Evolutionary conservation across 2,329 filamentous ascomycete genomes (phyloP), one percentile per base, ranked within the genome.

Genomic region (Nigrospora osmanthi): DNA sequence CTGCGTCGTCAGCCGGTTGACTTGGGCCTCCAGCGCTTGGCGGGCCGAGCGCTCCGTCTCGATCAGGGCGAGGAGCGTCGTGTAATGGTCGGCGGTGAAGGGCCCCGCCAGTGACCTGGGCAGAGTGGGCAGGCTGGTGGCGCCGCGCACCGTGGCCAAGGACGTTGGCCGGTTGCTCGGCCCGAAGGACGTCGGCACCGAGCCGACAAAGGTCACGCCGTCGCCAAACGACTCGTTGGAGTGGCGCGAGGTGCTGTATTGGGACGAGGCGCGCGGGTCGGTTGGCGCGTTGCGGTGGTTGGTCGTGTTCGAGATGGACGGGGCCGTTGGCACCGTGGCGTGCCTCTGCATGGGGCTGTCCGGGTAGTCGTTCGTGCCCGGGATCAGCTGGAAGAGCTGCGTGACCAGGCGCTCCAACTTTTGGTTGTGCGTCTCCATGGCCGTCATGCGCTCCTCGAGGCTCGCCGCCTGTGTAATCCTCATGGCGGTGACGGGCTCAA

Each of bases 1-100:
- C 37, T 71, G 70, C 32, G 73, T 70, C 17, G 67, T 68, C 6
- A 84, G 64, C 36, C 67, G 71, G 45, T 67, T 72, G 31, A 83
- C 76, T 46, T 81, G 70, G 2, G 66, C 62, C 56, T 83, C 80
- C 5, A 84, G 69, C 4, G 70, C 65, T 45, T 72, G 66, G 6
- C 80, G 70, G 6, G 75, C 75, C 1, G 69, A 68, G 23, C 78
- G 76, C 56, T 84, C 80, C 2, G 69, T 67, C 46, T 80, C 72
- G 23, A 83, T 65, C 45, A 82, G 66, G 14, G 70, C 66, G 28
- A 73, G 58, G 14, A 83, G 64, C 2, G 66, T 69, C 7, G 66
- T 65, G 48, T 76, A 76, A 41, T 77, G 70, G 40, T 78, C 72
- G 14, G 61, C 55, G 2, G 65, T 65, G 17, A 70, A 61, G 1